Conservation (phyloP, 1,284 basidiomycete genomes). For the Kalmanozyma brasiliensis region DNA sequence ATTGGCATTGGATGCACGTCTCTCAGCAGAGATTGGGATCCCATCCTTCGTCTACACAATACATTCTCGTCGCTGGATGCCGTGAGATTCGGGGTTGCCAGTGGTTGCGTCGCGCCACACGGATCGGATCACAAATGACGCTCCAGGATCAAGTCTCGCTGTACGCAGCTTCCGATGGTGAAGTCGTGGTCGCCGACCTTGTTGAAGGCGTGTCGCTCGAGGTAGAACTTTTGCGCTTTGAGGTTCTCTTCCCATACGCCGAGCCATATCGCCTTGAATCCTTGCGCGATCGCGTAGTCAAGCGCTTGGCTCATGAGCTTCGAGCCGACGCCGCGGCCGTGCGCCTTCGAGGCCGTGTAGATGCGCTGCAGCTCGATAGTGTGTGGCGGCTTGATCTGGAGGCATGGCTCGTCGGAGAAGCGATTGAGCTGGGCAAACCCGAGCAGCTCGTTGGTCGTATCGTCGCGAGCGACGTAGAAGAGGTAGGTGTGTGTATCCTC, state of each 20-base stretch:
- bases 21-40: too few relatives aligned
- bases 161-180: conserved; percentile 27
- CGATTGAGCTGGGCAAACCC: conserved; percentile 33
- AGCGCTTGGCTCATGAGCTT: conserved; percentile 17
- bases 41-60: too few relatives aligned
- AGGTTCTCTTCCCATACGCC: conserved; percentile 39
- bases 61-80: too few relatives aligned
- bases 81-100: too few relatives aligned
- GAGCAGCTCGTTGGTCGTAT: conserved; percentile 12
- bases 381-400: conserved; percentile 22
- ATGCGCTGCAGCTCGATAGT: conserved; percentile 43
- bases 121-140: too few relatives aligned
- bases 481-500: conserved; percentile 15
- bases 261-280: conserved; percentile 33
- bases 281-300: conserved; percentile 9
- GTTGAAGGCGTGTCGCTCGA: conserved; percentile 17
- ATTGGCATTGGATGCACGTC: too few relatives aligned
- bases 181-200: conserved; percentile 33
- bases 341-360: conserved; percentile 33
- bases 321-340: conserved; percentile 32
- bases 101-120: too few relatives aligned
- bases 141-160: conserved; percentile 39
- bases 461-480: conserved; percentile 27
- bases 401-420: conserved; percentile 27
- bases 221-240: conserved; percentile 37